Percentiles rank a stretch among this genome's conserved stretches.
phyloP scores from a whole-genome alignment of 2,329 filamentous ascomycete genomes.

The Sporothrix brasiliensis region DNA sequence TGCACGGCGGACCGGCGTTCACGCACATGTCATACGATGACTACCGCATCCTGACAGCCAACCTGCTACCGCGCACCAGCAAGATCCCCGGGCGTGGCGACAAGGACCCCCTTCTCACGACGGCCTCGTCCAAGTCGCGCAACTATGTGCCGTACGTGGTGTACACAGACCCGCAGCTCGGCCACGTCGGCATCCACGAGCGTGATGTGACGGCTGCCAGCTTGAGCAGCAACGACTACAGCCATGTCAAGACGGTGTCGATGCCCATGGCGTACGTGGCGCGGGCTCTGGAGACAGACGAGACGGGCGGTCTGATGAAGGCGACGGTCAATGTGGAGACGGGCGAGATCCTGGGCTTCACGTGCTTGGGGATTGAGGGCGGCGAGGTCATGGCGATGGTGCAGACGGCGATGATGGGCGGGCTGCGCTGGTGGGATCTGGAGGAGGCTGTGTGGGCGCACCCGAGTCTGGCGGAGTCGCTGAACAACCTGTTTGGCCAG shows the following conservation, averaged over 20 bases:
- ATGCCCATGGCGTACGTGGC: conserved; percentile 59
- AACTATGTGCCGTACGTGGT: conserved; percentile 52
- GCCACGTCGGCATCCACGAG: conserved; percentile 54
- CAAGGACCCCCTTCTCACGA: conserved; percentile 32
- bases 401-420: conserved; percentile 57
- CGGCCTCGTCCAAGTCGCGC: conserved; percentile 38
- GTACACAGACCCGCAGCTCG: conserved; percentile 59
- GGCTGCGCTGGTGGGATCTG: conserved; percentile 50
- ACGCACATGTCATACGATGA: conserved; percentile 62
- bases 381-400: conserved; percentile 58
- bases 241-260: conserved; percentile 48
- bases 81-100: conserved; percentile 33
- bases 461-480: conserved; percentile 53
- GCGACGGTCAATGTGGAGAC: conserved; percentile 53
- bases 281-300: conserved; percentile 54
- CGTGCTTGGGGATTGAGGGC: conserved; percentile 55
- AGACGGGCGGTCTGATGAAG: conserved; percentile 57
- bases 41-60: conserved; percentile 54
- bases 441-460: conserved; percentile 55
- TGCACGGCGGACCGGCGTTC: conserved; percentile 56
- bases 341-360: conserved; percentile 54
- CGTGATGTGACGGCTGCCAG: conserved; percentile 39
- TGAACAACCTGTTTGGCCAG: conserved; percentile 55
- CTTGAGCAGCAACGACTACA: conserved; percentile 15
- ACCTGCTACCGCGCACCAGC: conserved; percentile 43